Evolutionary conservation across 352 stramenopile genomes (phyloP), one percentile per base, ranked within the genome.

Genomic region (Blastocystis sp.): DNA sequence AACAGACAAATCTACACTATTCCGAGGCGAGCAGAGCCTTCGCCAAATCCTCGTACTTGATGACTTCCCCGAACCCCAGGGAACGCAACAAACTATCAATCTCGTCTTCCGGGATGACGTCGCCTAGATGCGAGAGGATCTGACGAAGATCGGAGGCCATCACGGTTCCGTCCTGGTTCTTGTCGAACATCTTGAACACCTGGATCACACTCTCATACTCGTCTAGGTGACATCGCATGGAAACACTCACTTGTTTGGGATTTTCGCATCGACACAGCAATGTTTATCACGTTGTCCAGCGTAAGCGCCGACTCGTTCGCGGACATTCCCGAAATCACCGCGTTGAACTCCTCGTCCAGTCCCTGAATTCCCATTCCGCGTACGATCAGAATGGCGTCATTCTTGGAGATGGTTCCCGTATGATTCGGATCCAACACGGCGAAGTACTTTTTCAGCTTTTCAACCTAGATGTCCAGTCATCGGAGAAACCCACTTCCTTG

Each of bases 131-230:
- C 14, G 69, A 81, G 8, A 81, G 69, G 27, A 81, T 81, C 29
- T 81, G 69, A 4, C 69, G 42, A 7, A 81, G 51, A 64, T 81
- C 69, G 11, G 69, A 18, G 4, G 48, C 48, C 16, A 65, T 40
- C 24, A 81, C 69, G 6, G 69, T 81, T 36, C 69, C 69, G 27
- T 81, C 69, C 36, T 81, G 69, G 36, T 81, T 81, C 46, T 81
- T 81, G 34, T 81, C 69, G 69, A 81, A 81, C 69, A 81, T 81
- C 16, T 81, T 81, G 27, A 81, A 81, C 16, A 81, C 69, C 24
- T 81, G 69, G 27, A 81, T 61, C 16, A 81, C 21, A 64, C 69
- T 81, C n/a, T 81, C 69, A 24, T 81, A 81, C 1, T 81, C 69
- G 27, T 81, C 69, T 72, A 72, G 14, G 16, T 44, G 14, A 44